These are phyloP conservation scores for Phyllosticta paracitricarpa DNA, from an alignment of 2,329 filamentous ascomycete genomes.

Conservation along the genomic window DNA sequence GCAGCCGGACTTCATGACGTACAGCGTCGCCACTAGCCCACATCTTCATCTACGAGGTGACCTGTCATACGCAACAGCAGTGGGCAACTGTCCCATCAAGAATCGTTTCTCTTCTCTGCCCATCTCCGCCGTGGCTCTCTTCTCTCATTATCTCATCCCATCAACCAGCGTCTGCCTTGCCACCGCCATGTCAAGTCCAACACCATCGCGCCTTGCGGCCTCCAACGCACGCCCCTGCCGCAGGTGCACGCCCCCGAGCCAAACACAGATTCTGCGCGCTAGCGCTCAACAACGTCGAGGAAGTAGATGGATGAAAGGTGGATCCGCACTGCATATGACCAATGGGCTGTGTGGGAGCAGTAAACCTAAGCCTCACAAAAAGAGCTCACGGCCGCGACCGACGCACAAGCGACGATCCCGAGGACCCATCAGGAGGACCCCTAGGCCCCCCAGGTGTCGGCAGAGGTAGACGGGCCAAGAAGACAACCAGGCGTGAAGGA, in stretches of 20 bases:
- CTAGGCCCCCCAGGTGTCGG: background rate
- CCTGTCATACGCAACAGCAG: background rate
- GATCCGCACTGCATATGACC: background rate
- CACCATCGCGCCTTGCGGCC: background rate
- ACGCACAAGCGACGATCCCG: background rate
- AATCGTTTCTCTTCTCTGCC: background rate
- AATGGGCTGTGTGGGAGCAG: background rate
- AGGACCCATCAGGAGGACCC: background rate
- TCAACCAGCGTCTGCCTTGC: background rate
- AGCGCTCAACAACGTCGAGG: background rate
- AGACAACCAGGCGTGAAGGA: background rate
- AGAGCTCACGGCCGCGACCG: background rate
- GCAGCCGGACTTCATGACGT: background rate
- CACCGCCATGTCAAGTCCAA: background rate
- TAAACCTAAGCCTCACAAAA: background rate
- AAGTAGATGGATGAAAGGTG: background rate
- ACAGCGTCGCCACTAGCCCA: background rate
- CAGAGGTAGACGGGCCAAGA: background rate
- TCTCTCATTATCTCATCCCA: background rate
- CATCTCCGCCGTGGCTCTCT: background rate
- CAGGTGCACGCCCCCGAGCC: background rate
- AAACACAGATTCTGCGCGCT: background rate
- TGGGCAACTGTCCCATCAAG: background rate
- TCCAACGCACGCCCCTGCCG: background rate
- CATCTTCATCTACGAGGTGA: background rate